A percentile compares a stretch with the other conserved stretches of the same genome.
phyloP scores from a whole-genome alignment of 2,329 filamentous ascomycete species.

The Aspergillus intermedius region DNA sequence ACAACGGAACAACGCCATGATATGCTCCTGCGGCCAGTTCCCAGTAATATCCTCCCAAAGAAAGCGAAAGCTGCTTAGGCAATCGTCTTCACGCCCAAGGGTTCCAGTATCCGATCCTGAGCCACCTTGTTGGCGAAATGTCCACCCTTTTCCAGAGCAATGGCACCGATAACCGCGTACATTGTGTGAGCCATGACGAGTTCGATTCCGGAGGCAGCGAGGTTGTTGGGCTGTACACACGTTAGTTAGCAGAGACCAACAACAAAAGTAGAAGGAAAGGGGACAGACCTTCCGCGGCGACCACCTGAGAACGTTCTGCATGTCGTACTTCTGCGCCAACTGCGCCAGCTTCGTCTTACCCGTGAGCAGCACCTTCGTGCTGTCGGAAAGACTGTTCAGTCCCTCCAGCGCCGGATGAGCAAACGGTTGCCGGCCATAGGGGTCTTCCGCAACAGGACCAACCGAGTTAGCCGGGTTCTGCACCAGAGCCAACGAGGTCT shows the following conservation, averaged over 20 bases:
- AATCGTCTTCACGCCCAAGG: constrained; percentile 34
- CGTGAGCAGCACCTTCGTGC: constrained; percentile 56
- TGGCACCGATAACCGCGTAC: constrained; percentile 79
- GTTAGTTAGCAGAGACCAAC: constrained; percentile 4
- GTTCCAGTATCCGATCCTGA: constrained; percentile 65
- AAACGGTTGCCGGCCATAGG: constrained; percentile 58
- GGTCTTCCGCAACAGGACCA: constrained; percentile 34
- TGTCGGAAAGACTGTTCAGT: constrained; percentile 63
- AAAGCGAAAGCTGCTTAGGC: constrained; percentile 5
- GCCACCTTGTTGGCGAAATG: constrained; percentile 68
- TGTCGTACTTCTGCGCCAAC: constrained; percentile 63
- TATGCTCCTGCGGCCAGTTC: constrained; percentile 28
- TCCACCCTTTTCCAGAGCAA: constrained; percentile 82
- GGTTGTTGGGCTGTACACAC: constrained; percentile 52
- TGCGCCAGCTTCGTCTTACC: constrained; percentile 59
- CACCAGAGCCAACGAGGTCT: constrained; percentile 58
- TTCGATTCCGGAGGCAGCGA: constrained; percentile 65
- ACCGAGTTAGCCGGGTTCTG: constrained; percentile 37
- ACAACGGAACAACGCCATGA: constrained; percentile 28
- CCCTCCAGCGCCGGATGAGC: constrained; percentile 63
- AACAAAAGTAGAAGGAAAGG: not conserved
- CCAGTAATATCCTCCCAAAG: constrained; percentile 11
- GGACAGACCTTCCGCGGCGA: constrained; percentile 65
- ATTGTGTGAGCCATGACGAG: constrained; percentile 70
- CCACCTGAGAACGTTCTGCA: constrained; percentile 77